phyloP scores from a whole-genome alignment of 2,329 filamentous ascomycete species.

The Cryphonectria carpinicola region DNA sequence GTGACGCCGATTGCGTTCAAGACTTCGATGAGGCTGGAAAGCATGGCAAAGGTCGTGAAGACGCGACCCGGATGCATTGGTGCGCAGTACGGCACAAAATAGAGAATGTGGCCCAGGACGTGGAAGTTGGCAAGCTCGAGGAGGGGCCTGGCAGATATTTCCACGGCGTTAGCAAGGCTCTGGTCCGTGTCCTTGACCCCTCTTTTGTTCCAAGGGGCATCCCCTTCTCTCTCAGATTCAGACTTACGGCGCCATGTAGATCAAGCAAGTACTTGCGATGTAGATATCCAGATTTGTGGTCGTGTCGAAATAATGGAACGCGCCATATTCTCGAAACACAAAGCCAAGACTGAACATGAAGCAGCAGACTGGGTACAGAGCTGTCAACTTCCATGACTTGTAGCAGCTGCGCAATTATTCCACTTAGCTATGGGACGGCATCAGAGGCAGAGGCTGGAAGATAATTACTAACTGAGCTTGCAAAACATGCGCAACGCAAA shows the following conservation, averaged over 20 bases:
- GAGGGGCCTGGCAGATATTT: constrained; percentile 36
- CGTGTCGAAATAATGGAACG: constrained; percentile 40
- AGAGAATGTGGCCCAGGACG: constrained; percentile 59
- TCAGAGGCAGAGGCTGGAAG: not conserved
- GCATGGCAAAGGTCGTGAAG: constrained; percentile 43
- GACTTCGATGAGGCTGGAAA: constrained; percentile 52
- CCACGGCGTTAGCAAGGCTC: not conserved
- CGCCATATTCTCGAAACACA: constrained; percentile 48
- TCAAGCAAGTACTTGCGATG: constrained; percentile 41
- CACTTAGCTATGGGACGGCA: not conserved
- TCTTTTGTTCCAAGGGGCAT: not conserved
- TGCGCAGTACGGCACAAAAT: constrained; percentile 59
- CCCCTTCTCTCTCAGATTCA: too few species aligned
- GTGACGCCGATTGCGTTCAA: constrained; percentile 54
- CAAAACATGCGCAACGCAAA: constrained; percentile 37
- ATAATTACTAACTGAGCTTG: constrained; percentile 28
- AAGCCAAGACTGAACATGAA: constrained; percentile 50
- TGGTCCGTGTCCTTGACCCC: not conserved
- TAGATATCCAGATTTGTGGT: constrained; percentile 37
- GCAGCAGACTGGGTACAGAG: constrained; percentile 48
- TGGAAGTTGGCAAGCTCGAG: constrained; percentile 61
- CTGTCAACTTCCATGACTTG: constrained; percentile 47
- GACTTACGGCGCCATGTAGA: constrained; percentile 45
- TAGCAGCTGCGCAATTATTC: constrained; percentile 38
- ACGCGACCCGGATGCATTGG: constrained; percentile 48